phyloP scores from a whole-genome alignment of 495 filamentous ascomycete genomes.

The Podospora sp. region DNA sequence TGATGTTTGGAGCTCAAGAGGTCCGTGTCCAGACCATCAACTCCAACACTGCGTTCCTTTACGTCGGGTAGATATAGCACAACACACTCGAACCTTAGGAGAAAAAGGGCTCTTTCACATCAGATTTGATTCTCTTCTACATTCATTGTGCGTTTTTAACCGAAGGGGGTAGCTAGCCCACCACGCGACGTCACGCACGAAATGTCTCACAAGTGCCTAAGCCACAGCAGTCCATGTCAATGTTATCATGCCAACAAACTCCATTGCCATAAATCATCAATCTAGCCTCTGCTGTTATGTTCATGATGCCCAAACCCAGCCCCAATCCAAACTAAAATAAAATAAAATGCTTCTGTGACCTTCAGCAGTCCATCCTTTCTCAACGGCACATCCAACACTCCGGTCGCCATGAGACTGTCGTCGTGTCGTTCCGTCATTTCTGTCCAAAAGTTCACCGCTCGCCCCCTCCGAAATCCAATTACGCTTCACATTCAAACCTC shows the following conservation, averaged over 20 bases:
- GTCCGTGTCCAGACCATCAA: too few relatives aligned
- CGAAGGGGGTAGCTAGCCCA: too few relatives aligned
- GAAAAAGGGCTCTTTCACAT: too few relatives aligned
- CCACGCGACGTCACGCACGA: too few relatives aligned
- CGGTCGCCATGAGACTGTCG: background rate
- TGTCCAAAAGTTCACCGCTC: background rate
- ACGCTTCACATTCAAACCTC: slow-evolving; percentile 20
- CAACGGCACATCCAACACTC: background rate
- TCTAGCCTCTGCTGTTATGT: background rate
- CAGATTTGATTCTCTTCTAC: too few relatives aligned
- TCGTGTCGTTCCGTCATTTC: background rate
- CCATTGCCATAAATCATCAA: background rate
- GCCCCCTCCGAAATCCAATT: background rate
- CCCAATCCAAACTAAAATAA: background rate
- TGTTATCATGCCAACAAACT: background rate
- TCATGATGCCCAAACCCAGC: background rate
- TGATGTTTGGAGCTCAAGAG: background rate
- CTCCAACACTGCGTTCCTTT: too few relatives aligned
- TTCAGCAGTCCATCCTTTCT: background rate
- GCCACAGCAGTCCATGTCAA: background rate
- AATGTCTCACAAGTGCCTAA: too few relatives aligned
- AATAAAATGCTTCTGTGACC: background rate
- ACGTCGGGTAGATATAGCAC: too few relatives aligned
- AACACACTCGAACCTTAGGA: too few relatives aligned
- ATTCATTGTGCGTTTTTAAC: too few relatives aligned